phyloP scores from a whole-genome alignment of 2,329 filamentous ascomycete species.

The Verticillium zaregamsianum region DNA sequence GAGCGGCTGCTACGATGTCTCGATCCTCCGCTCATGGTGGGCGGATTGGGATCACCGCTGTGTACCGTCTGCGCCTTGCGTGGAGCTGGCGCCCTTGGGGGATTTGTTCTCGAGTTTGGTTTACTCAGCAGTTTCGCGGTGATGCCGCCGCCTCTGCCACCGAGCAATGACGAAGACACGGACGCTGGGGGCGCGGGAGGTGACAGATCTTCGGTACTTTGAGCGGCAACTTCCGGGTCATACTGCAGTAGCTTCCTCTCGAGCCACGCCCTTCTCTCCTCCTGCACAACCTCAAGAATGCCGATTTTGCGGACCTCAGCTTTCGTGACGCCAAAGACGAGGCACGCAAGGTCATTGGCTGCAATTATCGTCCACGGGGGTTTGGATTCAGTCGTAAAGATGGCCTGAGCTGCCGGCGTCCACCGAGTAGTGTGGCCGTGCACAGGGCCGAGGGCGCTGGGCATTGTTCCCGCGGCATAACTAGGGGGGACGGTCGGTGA shows the following conservation, averaged over 20 bases:
- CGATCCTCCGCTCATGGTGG: constrained; percentile 48
- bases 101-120: constrained; percentile 56
- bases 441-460: constrained; percentile 52
- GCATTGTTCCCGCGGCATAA: constrained; percentile 35
- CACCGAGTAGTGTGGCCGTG: constrained; percentile 89
- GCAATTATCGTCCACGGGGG: constrained; percentile 94
- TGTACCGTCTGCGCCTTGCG: constrained; percentile 63
- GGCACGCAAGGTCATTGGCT: constrained; percentile 91
- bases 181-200: constrained; percentile 34
- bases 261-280: constrained; percentile 84
- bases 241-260: constrained; percentile 75
- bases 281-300: constrained; percentile 89
- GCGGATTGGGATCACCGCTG: constrained; percentile 48
- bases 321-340: constrained; percentile 98
- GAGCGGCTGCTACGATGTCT: constrained; percentile 73
- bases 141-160: constrained; percentile 64
- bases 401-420: constrained; percentile 87
- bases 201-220: constrained; percentile 26
- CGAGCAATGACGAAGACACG: constrained; percentile 53
- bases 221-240: constrained; percentile 35
- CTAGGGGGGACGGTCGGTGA: constrained; percentile 41
- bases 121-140: constrained; percentile 87
- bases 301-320: constrained; percentile 92
- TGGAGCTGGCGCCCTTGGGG: constrained; percentile 48
- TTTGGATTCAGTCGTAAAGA: constrained; percentile 91